Percentiles rank a stretch among this genome's conserved stretches.
Evolutionary conservation across 2,329 filamentous ascomycete genomes (phyloP).

Genomic region (Stachybotrys elegans): DNA sequence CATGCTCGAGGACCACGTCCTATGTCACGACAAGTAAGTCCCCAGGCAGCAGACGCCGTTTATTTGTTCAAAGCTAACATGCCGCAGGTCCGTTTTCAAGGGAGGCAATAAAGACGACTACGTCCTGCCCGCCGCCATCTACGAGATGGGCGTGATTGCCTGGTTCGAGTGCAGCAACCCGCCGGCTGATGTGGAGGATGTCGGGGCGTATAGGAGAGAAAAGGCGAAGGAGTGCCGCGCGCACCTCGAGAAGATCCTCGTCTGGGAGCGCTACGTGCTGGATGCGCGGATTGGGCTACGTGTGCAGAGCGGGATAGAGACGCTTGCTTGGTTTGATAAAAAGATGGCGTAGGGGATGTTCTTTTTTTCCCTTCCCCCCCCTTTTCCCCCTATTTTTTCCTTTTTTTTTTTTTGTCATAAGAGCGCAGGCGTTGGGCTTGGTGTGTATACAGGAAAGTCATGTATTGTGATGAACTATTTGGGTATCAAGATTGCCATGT

Average conservation of each 20-base stretch:
- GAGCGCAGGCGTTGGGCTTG: too few relatives aligned
- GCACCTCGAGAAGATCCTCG: conserved; percentile 61
- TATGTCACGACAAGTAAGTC: conserved; percentile 58
- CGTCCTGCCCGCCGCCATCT: conserved; percentile 68
- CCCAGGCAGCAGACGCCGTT: accelerated
- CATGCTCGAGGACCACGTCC: conserved; percentile 58
- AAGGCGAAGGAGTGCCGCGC: conserved; percentile 57
- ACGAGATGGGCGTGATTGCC: conserved; percentile 77
- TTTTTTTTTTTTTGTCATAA: too few relatives aligned
- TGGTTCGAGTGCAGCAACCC: conserved; percentile 64
- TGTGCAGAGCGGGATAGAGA: conserved; percentile 64
- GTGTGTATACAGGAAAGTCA: too few relatives aligned
- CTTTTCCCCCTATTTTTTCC: too few relatives aligned
- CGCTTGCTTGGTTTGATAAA: conserved; percentile 49
- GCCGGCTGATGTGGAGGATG: conserved; percentile 18
- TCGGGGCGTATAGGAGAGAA: conserved; percentile 32
- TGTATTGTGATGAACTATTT: too few relatives aligned
- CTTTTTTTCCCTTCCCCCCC: too few relatives aligned
- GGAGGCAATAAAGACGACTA: conserved; percentile 64
- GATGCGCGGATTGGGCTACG: conserved; percentile 72
- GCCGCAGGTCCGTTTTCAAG: conserved; percentile 45
- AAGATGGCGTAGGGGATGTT: conserved; percentile 32
- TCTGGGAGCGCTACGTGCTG: conserved; percentile 67
- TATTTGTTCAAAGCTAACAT: conserved; percentile 6
- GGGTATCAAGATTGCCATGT: too few relatives aligned